Conservation (phyloP, 371 early-diverging fungal genomes). For the Mucor plumbeus region DNA sequence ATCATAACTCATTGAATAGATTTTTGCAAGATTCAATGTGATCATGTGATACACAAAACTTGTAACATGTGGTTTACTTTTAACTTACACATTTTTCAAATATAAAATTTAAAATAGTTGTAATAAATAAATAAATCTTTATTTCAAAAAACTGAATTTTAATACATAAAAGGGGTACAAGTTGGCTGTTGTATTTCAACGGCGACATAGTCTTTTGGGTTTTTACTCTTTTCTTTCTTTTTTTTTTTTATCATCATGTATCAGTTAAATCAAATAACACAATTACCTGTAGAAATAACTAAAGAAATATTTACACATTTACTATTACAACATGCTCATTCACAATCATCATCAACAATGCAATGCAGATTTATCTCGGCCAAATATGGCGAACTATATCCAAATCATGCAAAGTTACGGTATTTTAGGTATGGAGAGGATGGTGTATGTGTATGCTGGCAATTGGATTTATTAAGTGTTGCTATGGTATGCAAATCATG, state of each 20-base stretch:
- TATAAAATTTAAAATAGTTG: background rate
- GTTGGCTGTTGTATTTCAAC: no score
- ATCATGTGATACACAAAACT: conserved; percentile 10
- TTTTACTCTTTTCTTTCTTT: background rate
- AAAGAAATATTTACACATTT: conserved; percentile 13
- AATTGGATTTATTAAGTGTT: conserved; percentile 25
- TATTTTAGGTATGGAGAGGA: background rate
- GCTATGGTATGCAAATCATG: conserved; percentile 32
- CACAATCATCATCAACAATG: background rate
- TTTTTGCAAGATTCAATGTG: background rate
- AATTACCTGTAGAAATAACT: conserved; percentile 11
- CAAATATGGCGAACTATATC: background rate
- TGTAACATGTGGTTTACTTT: background rate
- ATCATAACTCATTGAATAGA: background rate
- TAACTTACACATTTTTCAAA: background rate
- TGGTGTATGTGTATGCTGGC: conserved; percentile 23
- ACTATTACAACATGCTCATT: background rate
- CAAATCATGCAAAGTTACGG: background rate
- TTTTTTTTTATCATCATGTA: background rate
- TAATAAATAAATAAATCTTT: conserved; percentile 12
- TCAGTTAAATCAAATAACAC: background rate
- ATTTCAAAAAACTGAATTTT: background rate
- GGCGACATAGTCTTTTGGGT: background rate
- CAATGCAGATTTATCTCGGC: conserved; percentile 1
- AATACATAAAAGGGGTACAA: no score